Base-by-base conservation (phyloP, 2,329 filamentous ascomycete species). In the Didymella pinodella region DNA sequence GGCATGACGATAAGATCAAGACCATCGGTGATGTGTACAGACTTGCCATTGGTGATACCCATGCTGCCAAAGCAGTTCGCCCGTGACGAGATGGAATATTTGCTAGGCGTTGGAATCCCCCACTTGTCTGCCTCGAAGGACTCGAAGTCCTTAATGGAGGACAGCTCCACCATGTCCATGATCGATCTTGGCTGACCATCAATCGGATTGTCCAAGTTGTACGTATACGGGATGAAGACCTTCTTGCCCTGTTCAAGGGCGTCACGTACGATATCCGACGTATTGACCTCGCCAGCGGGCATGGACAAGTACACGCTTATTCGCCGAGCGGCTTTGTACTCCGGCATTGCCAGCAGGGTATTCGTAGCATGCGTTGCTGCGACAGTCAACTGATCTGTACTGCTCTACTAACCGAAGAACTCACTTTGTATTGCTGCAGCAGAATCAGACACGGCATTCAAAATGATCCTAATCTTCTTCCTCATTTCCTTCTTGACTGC, bases 161-260 rank as follows among this genome's bases (percentile, higher is more conserved):
- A 81, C 40, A 99, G 82, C 62, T 88, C 88, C 22, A 99, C 86
- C 95, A 99, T 98, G 72, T 97, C 93, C 95, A 99, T 99, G 53
- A 95, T 85, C 16, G 91, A 91, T 5, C 72, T 80, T 6, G 87
- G 85, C 55, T 81, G 80, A 28, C 75, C 75, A 6, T 73, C 64
- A 25, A 65, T 62, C 14, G 75, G 69, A 18, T 48, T 28, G 4
- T 81, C 81, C 29, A 82, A 82, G 68, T 84, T 88, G 79, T 95
- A 89, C 51, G 97, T 89, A 74, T 95, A 97, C 0, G 95, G 95
- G 47, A 99, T 88, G 76, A 92, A 98, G 57, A 99, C 93, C 61
- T 89, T 83, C 79, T 98, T 99, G 38, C 91, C 92, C 3, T 82
- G 77, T 7, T 80, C 78, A 26, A 99, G 82, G 12, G 94, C 93